phyloP scores from a whole-genome alignment of 1,284 basidiomycete genomes.

The Leccinum subfulvum region DNA sequence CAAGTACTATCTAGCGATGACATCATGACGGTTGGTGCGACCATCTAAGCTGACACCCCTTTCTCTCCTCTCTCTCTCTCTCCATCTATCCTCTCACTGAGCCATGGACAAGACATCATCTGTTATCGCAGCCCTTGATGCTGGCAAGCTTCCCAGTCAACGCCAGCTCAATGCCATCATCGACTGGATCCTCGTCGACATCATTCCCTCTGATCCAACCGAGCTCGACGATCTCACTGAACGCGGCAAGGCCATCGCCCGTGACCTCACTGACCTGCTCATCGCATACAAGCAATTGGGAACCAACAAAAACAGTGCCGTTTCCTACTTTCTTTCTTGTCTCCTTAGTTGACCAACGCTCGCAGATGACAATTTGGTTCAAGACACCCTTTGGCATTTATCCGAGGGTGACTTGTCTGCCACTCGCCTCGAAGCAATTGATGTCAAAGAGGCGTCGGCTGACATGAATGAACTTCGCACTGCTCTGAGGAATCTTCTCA shows the following conservation, averaged over 20 bases:
- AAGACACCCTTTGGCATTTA: conserved; percentile 62
- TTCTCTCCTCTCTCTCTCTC: not conserved
- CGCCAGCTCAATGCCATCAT: conserved; percentile 50
- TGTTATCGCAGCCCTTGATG: conserved; percentile 59
- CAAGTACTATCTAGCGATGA: conserved; percentile 15
- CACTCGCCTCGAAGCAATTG: conserved; percentile 35
- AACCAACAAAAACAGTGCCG: conserved; percentile 53
- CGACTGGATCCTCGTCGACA: conserved; percentile 48
- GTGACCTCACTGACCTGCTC: conserved; percentile 48
- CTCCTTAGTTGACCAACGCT: not conserved
- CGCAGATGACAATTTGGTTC: conserved; percentile 59
- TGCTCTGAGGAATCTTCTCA: conserved; percentile 49
- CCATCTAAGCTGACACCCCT: conserved; percentile 2
- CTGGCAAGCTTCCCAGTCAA: conserved; percentile 63
- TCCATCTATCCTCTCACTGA: not conserved
- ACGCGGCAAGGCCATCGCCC: conserved; percentile 50
- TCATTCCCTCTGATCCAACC: conserved; percentile 42
- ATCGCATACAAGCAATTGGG: conserved; percentile 53
- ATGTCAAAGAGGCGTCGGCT: conserved; percentile 44
- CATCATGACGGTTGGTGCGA: not conserved
- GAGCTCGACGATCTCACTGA: conserved; percentile 46
- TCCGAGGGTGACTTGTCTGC: conserved; percentile 47
- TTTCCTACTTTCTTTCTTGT: not conserved
- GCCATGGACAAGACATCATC: conserved; percentile 60
- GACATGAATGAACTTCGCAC: conserved; percentile 50